These are phyloP conservation scores for Oryza coarctata DNA, from an alignment of 176 grass and related monocot species.

Conservation along the genomic window DNA sequence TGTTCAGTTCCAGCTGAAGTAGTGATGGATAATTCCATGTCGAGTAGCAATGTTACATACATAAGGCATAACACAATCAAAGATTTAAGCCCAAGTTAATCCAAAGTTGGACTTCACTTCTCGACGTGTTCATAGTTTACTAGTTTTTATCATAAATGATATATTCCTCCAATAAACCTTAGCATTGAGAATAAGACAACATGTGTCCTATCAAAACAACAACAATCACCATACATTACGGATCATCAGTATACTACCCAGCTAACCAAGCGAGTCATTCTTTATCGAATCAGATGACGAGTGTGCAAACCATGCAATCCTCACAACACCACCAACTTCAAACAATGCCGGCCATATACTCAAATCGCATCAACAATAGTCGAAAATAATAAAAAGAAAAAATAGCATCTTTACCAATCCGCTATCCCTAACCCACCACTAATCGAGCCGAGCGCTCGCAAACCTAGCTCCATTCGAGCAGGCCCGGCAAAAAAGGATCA, in stretches of 20 bases:
- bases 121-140: background rate
- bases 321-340: background rate
- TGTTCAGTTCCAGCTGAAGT: background rate
- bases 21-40: background rate
- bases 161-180: background rate
- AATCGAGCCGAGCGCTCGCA: background rate
- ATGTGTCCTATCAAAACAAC: slow-evolving; percentile 2
- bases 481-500: background rate
- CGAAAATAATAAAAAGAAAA: no score
- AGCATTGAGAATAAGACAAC: background rate
- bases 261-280: background rate
- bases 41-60: background rate
- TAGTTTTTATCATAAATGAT: background rate
- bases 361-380: slow-evolving; percentile 16
- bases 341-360: background rate
- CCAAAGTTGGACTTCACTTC: background rate
- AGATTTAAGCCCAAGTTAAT: background rate
- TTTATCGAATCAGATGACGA: background rate
- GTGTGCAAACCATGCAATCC: background rate
- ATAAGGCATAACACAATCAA: slow-evolving; percentile 1
- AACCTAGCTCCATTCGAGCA: background rate
- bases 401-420: slow-evolving; percentile 15
- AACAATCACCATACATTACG: background rate
- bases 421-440: background rate
- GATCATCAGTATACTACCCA: background rate